Evolutionary conservation across 2,329 filamentous ascomycete species (phyloP).

Genomic region (Thermothelomyces thermophilus): DNA sequence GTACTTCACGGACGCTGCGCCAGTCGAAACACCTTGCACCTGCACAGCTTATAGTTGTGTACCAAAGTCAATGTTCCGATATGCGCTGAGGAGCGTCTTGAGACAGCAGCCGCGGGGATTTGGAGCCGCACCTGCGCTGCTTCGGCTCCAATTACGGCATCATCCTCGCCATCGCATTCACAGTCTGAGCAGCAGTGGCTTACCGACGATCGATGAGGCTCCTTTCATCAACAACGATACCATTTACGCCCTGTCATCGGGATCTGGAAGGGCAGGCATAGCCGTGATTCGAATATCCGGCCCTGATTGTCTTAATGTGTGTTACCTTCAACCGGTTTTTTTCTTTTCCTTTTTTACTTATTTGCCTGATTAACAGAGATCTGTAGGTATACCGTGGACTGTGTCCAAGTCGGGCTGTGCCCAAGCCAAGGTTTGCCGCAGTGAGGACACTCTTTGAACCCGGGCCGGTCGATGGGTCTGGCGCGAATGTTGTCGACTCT

Average conservation of each 20-base stretch:
- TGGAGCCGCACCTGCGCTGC: background rate
- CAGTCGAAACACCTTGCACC: background rate
- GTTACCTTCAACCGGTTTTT: conserved; percentile 11
- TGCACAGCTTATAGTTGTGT: conserved; percentile 4
- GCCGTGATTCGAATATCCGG: conserved; percentile 86
- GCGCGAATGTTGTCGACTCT: conserved; percentile 61
- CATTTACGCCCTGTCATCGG: conserved; percentile 89
- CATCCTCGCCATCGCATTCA: conserved; percentile 7
- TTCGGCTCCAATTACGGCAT: background rate
- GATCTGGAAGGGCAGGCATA: conserved; percentile 78
- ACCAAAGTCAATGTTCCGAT: conserved; percentile 27
- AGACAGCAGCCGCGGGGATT: conserved; percentile 1
- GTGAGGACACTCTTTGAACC: conserved; percentile 67
- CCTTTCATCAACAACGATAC: conserved; percentile 46
- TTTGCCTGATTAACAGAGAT: background rate
- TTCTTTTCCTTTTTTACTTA: conserved; percentile 18
- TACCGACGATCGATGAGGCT: background rate
- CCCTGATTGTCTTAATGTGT: conserved; percentile 61
- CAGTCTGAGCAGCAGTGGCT: background rate
- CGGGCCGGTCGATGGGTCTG: conserved; percentile 8
- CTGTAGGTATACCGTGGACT: conserved; percentile 44
- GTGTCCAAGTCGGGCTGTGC: conserved; percentile 41
- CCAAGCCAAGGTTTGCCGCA: conserved; percentile 53
- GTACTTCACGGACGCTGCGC: background rate
- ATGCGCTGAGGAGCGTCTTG: conserved; percentile 23